Evolutionary conservation across 441 rosid species (phyloP), one percentile per base, ranked within the genome.

Genomic region (Gossypium trilobum): DNA sequence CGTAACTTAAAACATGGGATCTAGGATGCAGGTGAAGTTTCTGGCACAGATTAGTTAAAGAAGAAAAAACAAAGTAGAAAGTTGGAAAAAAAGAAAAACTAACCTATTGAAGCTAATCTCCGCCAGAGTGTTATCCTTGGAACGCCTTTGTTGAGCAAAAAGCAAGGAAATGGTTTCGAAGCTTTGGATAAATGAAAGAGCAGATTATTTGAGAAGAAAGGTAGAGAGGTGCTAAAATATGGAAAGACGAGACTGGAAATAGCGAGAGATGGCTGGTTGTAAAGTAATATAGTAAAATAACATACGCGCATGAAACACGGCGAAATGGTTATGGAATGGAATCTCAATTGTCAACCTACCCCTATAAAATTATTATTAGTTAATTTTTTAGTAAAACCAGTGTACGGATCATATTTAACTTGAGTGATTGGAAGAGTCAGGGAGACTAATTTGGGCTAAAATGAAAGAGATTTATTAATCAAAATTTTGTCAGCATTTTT

Each of bases 281-380:
- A 36, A 23, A 54, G 62, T 1, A 52, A 2, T 5, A 36, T 51
- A 55, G 13, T 16, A 22, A 57, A 17, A 56, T 33, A 61, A 52
- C 61, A 58, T 16, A 67, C 58, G 51, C 82, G 74, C 82, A 29
- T 16, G 74, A 7, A 44, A 61, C 77, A 56, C 79, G 79, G 71
- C 14, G 1, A 52, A 0, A 10, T 5, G 17, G 14, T 57, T 58
- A 11, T 13, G 44, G 51, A 25, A n/a, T 14, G 55, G 57, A 67
- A 48, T 31, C 42, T 67, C 71, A 67, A 48, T 23, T 31, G 8
- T 67, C 71, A 67, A 48, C 58, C 22, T 9, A 25, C 58, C 44
- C 0, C 20, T 6, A 16, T 4, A 50, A 52, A 52, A 2, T 0
- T 52, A 52, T 5, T 52, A 51, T 14, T 16, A n/a, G 6, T 36